Evolutionary conservation across 345 rosid species (phyloP), one percentile per base, ranked within the genome.

Genomic region (Trapa incisa): DNA sequence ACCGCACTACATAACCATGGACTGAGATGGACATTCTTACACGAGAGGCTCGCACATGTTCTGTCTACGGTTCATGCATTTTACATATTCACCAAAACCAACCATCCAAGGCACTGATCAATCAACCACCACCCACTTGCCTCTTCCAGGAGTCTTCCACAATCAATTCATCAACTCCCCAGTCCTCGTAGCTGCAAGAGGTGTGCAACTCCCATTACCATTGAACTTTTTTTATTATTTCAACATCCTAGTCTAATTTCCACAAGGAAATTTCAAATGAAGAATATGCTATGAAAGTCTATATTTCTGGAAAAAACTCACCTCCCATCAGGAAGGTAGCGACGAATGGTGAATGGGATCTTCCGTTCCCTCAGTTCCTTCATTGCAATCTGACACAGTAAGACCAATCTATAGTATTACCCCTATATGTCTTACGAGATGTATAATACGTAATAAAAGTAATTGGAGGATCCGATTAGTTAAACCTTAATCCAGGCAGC

Each of bases 101-200:
- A 61, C 7, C n/a, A 9, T 61, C 64, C 64, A 60, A 32, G 29
- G 57, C 4, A 22, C 57, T 8, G 12, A 52, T 9, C 63, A 9
- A 29, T 83, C 80, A 88, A 73, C 83, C 89, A 8, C 98, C 96
- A 35, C 98, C 96, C 2, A 90, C 96, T 75, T 93, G 98, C 72
- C 96, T 83, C 82, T 90, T 90, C 97, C 97, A 93, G 0, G 96
- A 89, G 78, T 90, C 97, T 73, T 93, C 97, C 58, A 88, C 94
- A 29, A 93, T 88, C 81, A 93, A 64, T 63, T 93, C 97, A 75
- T 88, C 91, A 9, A 85, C 98, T 71, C 90, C 96, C 92, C 63
- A 58, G 63, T 58, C 63, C 63, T 58, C 63, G 14, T 58, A 58
- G 63, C 63, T 58, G 63, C 63, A 58, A 35, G 15, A 36, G 29